Evolutionary conservation across 164 flowering plant species (phyloP).

Genomic region (Aristolochia contorta): DNA sequence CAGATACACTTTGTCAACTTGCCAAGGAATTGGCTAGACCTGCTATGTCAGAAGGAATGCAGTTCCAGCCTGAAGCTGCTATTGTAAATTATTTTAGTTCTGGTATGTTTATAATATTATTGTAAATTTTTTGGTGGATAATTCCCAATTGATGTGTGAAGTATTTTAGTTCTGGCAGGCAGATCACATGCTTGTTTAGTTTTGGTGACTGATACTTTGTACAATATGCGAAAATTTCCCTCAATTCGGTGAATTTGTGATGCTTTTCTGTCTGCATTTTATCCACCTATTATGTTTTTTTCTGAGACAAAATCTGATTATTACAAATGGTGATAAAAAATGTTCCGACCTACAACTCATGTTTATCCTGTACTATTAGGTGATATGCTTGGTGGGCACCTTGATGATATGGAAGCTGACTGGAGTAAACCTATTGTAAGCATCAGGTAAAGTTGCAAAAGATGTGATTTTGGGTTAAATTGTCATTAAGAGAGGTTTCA

Average conservation of each 20-base stretch:
- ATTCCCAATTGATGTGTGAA: no score
- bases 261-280: no score
- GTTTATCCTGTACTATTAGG: conserved; percentile 27
- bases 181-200: no score
- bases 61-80: conserved; percentile 91
- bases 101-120: conserved; percentile 25
- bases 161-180: no score
- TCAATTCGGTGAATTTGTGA: no score
- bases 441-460: conserved; percentile 55
- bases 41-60: conserved; percentile 70
- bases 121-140: no score
- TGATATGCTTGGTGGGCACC: conserved; percentile 96
- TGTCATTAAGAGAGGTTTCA: neutral
- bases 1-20: conserved; percentile 57
- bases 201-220: no score
- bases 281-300: neutral
- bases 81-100: conserved; percentile 82
- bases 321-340: neutral
- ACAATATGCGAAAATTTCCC: no score
- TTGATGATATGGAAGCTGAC: conserved; percentile 98
- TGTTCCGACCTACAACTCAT: neutral
- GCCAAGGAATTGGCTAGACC: conserved; percentile 72
- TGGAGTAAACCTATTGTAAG: conserved; percentile 99
- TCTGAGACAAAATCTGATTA: no score
- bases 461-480: neutral